Base-by-base conservation (phyloP, 768 basidiomycete species). In the Brasilioporus rufonigricans region DNA sequence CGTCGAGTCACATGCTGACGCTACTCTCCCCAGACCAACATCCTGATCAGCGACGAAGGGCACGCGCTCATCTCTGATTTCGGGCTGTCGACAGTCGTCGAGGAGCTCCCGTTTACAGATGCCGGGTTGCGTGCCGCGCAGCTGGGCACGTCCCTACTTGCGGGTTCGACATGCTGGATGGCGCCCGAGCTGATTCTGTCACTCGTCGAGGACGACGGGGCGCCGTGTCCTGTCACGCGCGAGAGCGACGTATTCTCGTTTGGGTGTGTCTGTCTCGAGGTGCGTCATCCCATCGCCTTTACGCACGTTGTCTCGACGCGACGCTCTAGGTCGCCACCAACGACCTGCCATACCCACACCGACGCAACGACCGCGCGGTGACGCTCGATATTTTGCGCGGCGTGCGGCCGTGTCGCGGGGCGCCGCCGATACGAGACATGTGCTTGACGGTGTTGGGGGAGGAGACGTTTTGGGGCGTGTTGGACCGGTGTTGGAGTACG, bases 201-300 rank as follows among this genome's bases (percentile, higher is more conserved):
- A 0, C 75, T 81, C 35, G 75, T 80, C 6, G 76, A 80, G 40
- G 82, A 84, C 50, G 69, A 73, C 27, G 74, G 68, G 0, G 50
- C 56, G 0, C 60, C 70, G 4, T 79, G 79, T 12, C 73, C 74
- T 0, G 77, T 83, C 52, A 79, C 82, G 16, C 79, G 74, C 1
- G 71, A 65, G 38, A 83, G 78, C 44, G 84, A 85, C 58, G 80
- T 84, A n/a, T 85, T 80, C 52, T 79, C 82, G 2, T 85, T 82
- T 64, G 81, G 73, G 1, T 82, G 78, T 19, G 77, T 85, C 41
- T 83, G 83, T 65, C 72, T 84, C 39, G 82, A 84, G 75, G 82
- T 83, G 44, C 21, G 57, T 46, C 1, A 4, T 2, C 8, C 14
- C 3, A 4, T n/a, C n/a, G 24, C 5, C 18, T 13, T 9, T 3